phyloP scores from a whole-genome alignment of 2,329 filamentous ascomycete genomes.

The Sporothrix pseudoabietina region DNA sequence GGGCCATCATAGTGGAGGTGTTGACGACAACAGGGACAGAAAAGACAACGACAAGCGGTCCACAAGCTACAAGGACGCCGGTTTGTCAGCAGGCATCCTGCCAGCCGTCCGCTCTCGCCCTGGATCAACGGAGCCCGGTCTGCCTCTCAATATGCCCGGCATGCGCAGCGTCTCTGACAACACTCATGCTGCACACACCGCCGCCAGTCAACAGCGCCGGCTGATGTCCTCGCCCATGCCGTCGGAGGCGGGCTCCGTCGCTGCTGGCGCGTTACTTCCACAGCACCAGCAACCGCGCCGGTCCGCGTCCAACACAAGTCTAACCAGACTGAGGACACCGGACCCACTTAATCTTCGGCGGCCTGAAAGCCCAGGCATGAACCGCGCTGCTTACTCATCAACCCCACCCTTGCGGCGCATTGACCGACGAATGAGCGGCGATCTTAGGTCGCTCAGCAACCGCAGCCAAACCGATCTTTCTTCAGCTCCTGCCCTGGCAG shows the following conservation, averaged over 20 bases:
- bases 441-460: conserved; percentile 71
- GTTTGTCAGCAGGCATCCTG: conserved; percentile 32
- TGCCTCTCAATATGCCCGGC: not conserved
- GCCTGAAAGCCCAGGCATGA: conserved; percentile 65
- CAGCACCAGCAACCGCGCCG: conserved; percentile 37
- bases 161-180: conserved; percentile 32
- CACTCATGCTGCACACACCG: conserved; percentile 26
- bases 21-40: not conserved
- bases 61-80: conserved; percentile 37
- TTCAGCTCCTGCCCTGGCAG: not conserved
- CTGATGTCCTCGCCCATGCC: conserved; percentile 28
- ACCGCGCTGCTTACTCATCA: conserved; percentile 47
- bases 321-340: conserved; percentile 55
- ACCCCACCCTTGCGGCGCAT: conserved; percentile 73
- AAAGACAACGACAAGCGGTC: conserved; percentile 26
- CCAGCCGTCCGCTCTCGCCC: conserved; percentile 17
- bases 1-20: not conserved
- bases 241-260: not conserved
- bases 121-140: not conserved
- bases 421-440: conserved; percentile 70
- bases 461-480: conserved; percentile 41
- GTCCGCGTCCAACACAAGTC: conserved; percentile 57
- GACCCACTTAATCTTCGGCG: conserved; percentile 59
- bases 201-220: conserved; percentile 23
- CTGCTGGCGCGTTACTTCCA: conserved; percentile 37